Evolutionary conservation across 208 protist genomes (phyloP).

Genomic region (Wallacemonas sp.): DNA sequence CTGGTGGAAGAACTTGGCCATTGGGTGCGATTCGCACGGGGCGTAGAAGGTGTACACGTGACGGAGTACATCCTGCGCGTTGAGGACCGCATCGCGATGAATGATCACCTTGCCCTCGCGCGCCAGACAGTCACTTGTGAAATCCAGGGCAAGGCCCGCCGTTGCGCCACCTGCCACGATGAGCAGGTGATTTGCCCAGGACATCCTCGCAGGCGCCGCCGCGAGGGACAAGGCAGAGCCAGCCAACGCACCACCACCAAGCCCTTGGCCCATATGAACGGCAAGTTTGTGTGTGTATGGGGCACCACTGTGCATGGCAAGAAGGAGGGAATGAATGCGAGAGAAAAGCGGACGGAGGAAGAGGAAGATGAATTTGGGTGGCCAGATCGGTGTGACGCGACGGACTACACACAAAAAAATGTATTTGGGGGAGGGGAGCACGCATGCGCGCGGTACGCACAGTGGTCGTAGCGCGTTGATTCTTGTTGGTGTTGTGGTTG

Average conservation of each 20-base stretch:
- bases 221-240: conserved; percentile 65
- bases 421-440: too few species aligned
- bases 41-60: conserved; percentile 92
- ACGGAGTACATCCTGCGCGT: conserved; percentile 74
- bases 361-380: too few species aligned
- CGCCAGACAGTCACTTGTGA: conserved; percentile 80
- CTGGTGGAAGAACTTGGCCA: conserved; percentile 70
- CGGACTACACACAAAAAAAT: too few species aligned
- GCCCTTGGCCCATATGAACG: conserved; percentile 77
- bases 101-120: conserved; percentile 83
- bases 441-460: too few species aligned
- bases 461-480: too few species aligned
- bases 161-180: conserved; percentile 57
- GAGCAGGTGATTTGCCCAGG: conserved; percentile 57
- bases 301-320: too few species aligned
- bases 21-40: conserved; percentile 64
- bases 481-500: too few species aligned
- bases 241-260: conserved; percentile 64
- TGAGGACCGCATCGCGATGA: conserved; percentile 83
- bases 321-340: too few species aligned
- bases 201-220: conserved; percentile 45
- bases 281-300: background rate
- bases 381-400: too few species aligned
- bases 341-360: too few species aligned
- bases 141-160: conserved; percentile 75